These are phyloP conservation scores for Candida khao-thaluensis DNA, from an alignment of 805 yeast species.

Conservation along the genomic window DNA sequence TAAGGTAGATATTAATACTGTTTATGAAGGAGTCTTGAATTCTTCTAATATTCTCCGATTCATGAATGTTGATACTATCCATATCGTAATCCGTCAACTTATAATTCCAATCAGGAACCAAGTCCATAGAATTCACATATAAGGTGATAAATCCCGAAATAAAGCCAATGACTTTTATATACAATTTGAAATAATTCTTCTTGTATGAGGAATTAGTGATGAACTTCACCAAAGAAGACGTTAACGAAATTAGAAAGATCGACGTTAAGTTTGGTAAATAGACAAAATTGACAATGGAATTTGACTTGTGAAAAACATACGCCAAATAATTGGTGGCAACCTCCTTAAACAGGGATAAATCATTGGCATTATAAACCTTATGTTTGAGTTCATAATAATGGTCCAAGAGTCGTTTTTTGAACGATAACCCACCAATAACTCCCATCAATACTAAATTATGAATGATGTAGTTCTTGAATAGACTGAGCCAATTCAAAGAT, in stretches of 20 bases:
- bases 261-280: conserved; percentile 37
- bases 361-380: conserved; percentile 13
- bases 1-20: conserved; percentile 31
- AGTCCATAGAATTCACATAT: conserved; percentile 21
- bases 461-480: conserved; percentile 23
- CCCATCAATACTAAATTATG: conserved; percentile 25
- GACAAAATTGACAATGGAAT: conserved; percentile 32
- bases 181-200: conserved; percentile 32
- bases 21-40: conserved; percentile 28
- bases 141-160: conserved; percentile 31
- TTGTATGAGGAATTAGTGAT: conserved; percentile 14
- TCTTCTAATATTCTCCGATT: conserved; percentile 17
- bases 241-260: conserved; percentile 32
- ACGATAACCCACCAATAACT: conserved; percentile 18
- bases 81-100: conserved; percentile 11
- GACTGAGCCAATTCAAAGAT: conserved; percentile 29
- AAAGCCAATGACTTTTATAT: conserved; percentile 36
- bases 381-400: conserved; percentile 24
- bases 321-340: conserved; percentile 18
- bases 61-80: conserved; percentile 12
- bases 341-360: conserved; percentile 9
- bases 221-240: conserved; percentile 30
- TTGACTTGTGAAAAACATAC: conserved; percentile 25
- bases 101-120: conserved; percentile 22
- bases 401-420: conserved; percentile 23